Evolutionary conservation across 169 alveolate species (phyloP).

Genomic region (Amoebophrya sp.): DNA sequence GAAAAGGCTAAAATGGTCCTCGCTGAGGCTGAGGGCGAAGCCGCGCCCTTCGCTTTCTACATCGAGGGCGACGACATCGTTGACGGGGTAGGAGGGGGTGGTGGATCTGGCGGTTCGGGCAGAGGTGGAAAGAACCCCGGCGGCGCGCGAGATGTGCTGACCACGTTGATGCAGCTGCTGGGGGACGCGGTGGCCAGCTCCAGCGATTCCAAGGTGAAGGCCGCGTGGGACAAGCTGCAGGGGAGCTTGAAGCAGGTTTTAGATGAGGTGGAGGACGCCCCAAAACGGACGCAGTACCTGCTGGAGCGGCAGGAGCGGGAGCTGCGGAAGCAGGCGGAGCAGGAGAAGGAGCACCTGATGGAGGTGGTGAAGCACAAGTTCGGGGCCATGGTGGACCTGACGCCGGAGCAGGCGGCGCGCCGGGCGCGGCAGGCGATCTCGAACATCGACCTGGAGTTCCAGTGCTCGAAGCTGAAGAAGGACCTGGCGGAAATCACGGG

Average conservation of each 20-base stretch:
- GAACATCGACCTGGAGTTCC: background rate
- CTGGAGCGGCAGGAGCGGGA: background rate
- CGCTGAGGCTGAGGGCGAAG: background rate
- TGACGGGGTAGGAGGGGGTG: background rate
- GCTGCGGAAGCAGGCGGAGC: background rate
- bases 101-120: too few species aligned
- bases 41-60: background rate
- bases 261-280: background rate
- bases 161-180: background rate
- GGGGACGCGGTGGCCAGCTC: background rate
- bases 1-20: background rate
- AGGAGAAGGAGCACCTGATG: background rate
- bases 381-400: background rate
- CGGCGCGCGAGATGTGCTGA: background rate
- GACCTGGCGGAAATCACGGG: background rate
- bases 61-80: background rate
- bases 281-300: background rate
- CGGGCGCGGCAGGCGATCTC: background rate
- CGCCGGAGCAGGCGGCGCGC: background rate
- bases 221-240: background rate
- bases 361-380: background rate
- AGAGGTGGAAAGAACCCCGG: background rate
- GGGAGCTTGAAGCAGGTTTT: background rate
- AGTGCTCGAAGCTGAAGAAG: background rate
- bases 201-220: background rate